Conservation (phyloP, 1,139 yeast genomes). For the Yamadazyma aaseri region DNA sequence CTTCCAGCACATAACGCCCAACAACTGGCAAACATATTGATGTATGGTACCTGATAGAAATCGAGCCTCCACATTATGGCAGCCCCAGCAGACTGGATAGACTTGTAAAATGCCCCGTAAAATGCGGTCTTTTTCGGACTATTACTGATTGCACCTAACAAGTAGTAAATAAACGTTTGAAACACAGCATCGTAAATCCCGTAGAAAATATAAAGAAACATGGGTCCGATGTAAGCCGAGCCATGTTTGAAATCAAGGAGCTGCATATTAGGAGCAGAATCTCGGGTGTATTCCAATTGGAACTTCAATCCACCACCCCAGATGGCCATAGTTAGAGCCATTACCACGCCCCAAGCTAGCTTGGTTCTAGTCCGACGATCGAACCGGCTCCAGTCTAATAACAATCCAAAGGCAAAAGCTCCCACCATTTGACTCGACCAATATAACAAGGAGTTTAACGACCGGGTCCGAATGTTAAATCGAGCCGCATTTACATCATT, state of each 20-base stretch:
- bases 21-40: constrained; percentile 48
- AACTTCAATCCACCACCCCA: constrained; percentile 66
- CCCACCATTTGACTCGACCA: constrained; percentile 64
- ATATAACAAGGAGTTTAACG: constrained; percentile 58
- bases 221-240: constrained; percentile 50
- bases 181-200: constrained; percentile 58
- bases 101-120: constrained; percentile 63
- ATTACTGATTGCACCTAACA: constrained; percentile 58
- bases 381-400: constrained; percentile 45
- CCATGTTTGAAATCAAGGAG: constrained; percentile 48
- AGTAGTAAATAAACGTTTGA: constrained; percentile 57
- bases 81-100: constrained; percentile 63
- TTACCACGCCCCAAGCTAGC: constrained; percentile 44
- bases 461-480: constrained; percentile 58
- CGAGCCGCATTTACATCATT: constrained; percentile 56
- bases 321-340: constrained; percentile 44
- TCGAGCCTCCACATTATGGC: constrained; percentile 63
- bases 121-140: constrained; percentile 56
- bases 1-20: constrained; percentile 57
- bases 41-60: constrained; percentile 40
- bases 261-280: constrained; percentile 9
- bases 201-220: constrained; percentile 60
- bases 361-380: constrained; percentile 47
- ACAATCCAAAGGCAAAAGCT: constrained; percentile 46
- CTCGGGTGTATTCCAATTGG: constrained; percentile 47